Percentiles rank a stretch among this genome's conserved stretches.
These are phyloP conservation scores for Talaromyces funiculosus DNA, from an alignment of 2,329 filamentous ascomycete genomes.

Conservation along the genomic window DNA sequence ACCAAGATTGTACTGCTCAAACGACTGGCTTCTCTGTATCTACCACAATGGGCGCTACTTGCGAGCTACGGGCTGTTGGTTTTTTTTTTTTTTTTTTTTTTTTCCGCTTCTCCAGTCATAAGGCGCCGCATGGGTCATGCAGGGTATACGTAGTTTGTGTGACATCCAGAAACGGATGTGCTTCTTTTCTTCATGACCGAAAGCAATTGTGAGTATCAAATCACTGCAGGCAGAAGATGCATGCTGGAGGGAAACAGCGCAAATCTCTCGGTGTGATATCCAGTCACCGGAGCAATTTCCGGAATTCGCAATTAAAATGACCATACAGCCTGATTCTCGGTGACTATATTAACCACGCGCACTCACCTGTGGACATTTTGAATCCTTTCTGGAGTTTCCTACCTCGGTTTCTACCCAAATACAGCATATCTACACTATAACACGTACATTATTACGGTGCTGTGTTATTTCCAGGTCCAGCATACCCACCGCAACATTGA, in stretches of 20 bases:
- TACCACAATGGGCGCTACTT: no score
- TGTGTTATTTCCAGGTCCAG: not conserved
- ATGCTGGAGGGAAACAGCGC: not conserved
- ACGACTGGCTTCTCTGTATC: not conserved
- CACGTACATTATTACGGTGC: not conserved
- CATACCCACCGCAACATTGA: not conserved
- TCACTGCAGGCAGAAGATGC: not conserved
- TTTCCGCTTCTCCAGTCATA: not conserved
- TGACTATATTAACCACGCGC: not conserved
- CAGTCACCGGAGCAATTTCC: not conserved
- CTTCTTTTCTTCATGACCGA: not conserved
- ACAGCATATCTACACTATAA: not conserved
- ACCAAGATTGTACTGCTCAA: not conserved
- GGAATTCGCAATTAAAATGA: not conserved
- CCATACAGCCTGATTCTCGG: not conserved
- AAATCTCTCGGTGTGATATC: not conserved
- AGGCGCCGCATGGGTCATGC: not conserved
- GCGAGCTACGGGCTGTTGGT: not conserved
- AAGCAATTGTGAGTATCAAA: not conserved
- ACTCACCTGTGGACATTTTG: not conserved
- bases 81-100: not conserved
- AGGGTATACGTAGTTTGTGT: not conserved
- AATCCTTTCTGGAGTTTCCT: not conserved
- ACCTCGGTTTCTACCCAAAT: not conserved
- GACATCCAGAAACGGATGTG: not conserved